These are phyloP conservation scores for Erythrophleum fordii DNA, from an alignment of 306 rosid species.

Conservation along the genomic window DNA sequence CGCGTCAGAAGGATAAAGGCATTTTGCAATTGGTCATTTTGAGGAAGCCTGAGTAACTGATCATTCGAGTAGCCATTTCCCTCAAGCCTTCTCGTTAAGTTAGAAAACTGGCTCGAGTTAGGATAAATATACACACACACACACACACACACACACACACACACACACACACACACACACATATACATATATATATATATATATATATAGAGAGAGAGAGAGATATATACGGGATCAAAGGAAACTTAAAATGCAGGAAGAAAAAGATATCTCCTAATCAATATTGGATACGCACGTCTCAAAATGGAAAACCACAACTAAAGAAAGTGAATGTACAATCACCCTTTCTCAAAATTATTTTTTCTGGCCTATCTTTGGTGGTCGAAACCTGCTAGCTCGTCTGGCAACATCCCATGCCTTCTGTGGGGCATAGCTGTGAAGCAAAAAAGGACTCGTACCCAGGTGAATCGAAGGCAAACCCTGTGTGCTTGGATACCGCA, in stretches of 20 bases:
- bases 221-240: too few relatives aligned
- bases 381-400: slow-evolving; percentile 75
- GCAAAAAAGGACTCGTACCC: slow-evolving; percentile 95
- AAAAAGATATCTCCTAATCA: slow-evolving; percentile 31
- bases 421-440: slow-evolving; percentile 82
- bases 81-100: neutral
- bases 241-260: neutral
- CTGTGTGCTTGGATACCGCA: slow-evolving; percentile 81
- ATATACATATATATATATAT: too few relatives aligned
- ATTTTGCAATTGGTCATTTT: neutral
- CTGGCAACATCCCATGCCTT: slow-evolving; percentile 99
- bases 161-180: too few relatives aligned
- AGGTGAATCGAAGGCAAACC: slow-evolving; percentile 95
- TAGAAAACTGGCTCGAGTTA: too few relatives aligned
- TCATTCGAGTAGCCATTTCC: neutral
- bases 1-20: neutral
- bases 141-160: too few relatives aligned
- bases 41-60: neutral
- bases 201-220: too few relatives aligned
- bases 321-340: slow-evolving; percentile 51
- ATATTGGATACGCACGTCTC: slow-evolving; percentile 50
- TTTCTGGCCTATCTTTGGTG: slow-evolving; percentile 53
- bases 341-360: slow-evolving; percentile 50
- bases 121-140: too few relatives aligned
- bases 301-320: slow-evolving; percentile 47